Conservation (phyloP, 1,139 yeast genomes). For the Scheffersomyces parashehatae region DNA sequence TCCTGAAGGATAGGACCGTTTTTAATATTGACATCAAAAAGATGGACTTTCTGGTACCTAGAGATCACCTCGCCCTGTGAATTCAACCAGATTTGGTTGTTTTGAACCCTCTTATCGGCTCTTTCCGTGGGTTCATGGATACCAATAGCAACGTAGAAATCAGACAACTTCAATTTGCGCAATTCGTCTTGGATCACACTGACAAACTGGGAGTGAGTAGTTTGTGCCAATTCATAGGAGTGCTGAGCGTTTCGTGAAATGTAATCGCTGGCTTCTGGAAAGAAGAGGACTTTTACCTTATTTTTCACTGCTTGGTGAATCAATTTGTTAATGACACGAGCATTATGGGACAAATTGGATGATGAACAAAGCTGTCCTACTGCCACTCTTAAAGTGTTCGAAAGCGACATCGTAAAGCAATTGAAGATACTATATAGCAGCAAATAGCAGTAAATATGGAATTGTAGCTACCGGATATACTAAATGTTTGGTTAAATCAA, state of each 20-base stretch:
- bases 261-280: constrained; percentile 94
- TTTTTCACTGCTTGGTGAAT: constrained; percentile 61
- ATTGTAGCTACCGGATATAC: too few species aligned
- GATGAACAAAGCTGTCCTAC: constrained; percentile 88
- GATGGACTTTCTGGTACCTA: constrained; percentile 80
- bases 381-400: constrained; percentile 45
- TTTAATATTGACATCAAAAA: constrained; percentile 84
- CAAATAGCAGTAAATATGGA: too few species aligned
- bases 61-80: constrained; percentile 62
- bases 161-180: constrained; percentile 25
- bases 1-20: constrained; percentile 76
- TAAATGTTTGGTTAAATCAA: too few species aligned
- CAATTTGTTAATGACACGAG: constrained; percentile 54
- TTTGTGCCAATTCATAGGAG: constrained; percentile 57
- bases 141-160: constrained; percentile 54
- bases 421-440: too few species aligned
- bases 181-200: constrained; percentile 51
- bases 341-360: constrained; percentile 59
- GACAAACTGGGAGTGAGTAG: constrained; percentile 54
- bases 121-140: constrained; percentile 70
- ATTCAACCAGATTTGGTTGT: constrained; percentile 72
- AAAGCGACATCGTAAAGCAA: background rate
- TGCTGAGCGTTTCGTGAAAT: constrained; percentile 70
- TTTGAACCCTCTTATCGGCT: constrained; percentile 51
- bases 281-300: constrained; percentile 66